Evolutionary conservation across 2,329 filamentous ascomycete species (phyloP).

Genomic region (Lecanicillium sp.): DNA sequence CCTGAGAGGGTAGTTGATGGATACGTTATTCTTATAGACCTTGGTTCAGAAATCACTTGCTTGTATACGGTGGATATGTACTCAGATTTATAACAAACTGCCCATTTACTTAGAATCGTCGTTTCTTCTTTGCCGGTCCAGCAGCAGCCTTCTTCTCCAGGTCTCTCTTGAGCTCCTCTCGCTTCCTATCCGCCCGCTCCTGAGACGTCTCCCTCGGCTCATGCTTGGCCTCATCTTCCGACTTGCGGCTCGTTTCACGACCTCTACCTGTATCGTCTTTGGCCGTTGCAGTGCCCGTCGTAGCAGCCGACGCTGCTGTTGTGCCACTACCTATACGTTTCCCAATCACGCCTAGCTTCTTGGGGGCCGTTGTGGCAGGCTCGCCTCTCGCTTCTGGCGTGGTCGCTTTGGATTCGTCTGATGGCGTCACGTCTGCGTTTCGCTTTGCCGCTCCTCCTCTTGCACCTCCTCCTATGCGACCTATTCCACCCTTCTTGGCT

Average conservation of each 20-base stretch:
- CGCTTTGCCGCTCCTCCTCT: constrained; percentile 13
- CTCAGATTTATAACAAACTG: neutral
- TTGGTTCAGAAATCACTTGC: no score
- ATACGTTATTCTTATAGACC: no score
- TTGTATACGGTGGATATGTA: no score
- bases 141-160: constrained; percentile 44
- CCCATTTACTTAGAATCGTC: constrained; percentile 34
- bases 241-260: constrained; percentile 12
- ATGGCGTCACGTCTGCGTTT: constrained; percentile 7
- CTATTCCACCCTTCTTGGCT: constrained; percentile 25
- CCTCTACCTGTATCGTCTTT: constrained; percentile 14
- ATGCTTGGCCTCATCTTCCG: constrained; percentile 18
- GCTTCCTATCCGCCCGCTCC: constrained; percentile 39
- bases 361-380: constrained; percentile 8
- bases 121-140: constrained; percentile 47
- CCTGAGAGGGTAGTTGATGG: no score
- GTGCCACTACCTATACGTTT: constrained; percentile 14
- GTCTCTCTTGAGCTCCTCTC: constrained; percentile 42
- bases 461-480: constrained; percentile 29
- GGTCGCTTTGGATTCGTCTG: constrained; percentile 6
- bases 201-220: constrained; percentile 32
- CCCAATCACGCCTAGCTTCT: constrained; percentile 26
- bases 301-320: neutral
- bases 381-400: constrained; percentile 11
- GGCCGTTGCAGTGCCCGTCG: neutral